phyloP scores from a whole-genome alignment of 1,284 basidiomycete species.

The Moniliella sp. region DNA sequence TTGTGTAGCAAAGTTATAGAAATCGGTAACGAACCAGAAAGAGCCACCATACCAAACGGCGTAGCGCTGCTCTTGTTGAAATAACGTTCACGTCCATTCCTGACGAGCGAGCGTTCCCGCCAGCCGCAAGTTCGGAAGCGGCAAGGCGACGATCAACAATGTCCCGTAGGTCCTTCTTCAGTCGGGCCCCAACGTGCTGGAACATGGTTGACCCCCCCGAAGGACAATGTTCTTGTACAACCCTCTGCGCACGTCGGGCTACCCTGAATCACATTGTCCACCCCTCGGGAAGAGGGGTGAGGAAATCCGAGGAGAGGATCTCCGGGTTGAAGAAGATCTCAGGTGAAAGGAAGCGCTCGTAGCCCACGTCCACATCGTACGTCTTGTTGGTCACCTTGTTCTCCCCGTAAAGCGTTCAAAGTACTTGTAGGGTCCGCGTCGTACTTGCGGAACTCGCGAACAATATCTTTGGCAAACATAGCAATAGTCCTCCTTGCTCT shows the following conservation, averaged over 20 bases:
- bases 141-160: slow-evolving; percentile 77
- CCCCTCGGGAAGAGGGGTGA: slow-evolving; percentile 84
- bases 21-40: slow-evolving; percentile 60
- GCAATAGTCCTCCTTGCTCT: slow-evolving; percentile 96
- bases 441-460: slow-evolving; percentile 94
- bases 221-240: slow-evolving; percentile 93
- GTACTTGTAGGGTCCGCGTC: slow-evolving; percentile 83
- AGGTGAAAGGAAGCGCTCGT: slow-evolving; percentile 93
- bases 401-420: slow-evolving; percentile 80
- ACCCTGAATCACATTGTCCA: slow-evolving; percentile 83
- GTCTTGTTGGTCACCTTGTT: slow-evolving; percentile 78
- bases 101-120: slow-evolving; percentile 45
- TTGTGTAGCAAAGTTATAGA: slow-evolving; percentile 85
- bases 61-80: slow-evolving; percentile 83
- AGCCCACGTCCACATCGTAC: slow-evolving; percentile 79
- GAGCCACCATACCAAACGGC: slow-evolving; percentile 99
- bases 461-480: slow-evolving; percentile 98
- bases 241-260: slow-evolving; percentile 77
- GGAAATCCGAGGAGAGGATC: slow-evolving; percentile 89
- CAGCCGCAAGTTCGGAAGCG: slow-evolving; percentile 52
- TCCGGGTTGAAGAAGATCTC: slow-evolving; percentile 99
- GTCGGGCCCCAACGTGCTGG: slow-evolving; percentile 80
- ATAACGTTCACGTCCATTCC: slow-evolving; percentile 50
- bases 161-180: slow-evolving; percentile 82
- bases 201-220: slow-evolving; percentile 94